Base-by-base conservation (phyloP, 2,329 filamentous ascomycete genomes). In the Talaromyces sp. region DNA sequence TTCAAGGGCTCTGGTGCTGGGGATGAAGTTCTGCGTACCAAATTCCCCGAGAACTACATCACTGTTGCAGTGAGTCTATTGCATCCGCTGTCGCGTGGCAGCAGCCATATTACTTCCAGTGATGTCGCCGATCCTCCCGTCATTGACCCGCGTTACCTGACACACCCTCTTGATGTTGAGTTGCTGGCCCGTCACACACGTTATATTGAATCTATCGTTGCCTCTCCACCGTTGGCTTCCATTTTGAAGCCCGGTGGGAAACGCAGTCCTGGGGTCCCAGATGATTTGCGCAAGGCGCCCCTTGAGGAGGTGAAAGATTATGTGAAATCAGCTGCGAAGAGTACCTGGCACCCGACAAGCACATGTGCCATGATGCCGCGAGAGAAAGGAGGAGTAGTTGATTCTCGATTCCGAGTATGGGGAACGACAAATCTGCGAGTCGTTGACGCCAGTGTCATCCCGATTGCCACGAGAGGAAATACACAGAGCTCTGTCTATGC, bases 121-220 rank as follows among this genome's bases (percentile, higher is more conserved):
- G 69, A 79, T 52, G 70, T 75, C 0, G 66, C 66, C 0, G 69
- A 64, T 1, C 65, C 73, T 14, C 79, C 80, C 0, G 51, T 63
- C 1, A 79, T 82, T 59, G 77, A 83, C 65, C 75, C 76, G 0
- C 72, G 71, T 9, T 80, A 79, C 42, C 69, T 82, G 18, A 72
- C 75, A 7, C 76, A 82, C 60, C 77, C 80, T 0, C 67, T 79
- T 2, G 80, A 82, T 60, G 60, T 76, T 4, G 73, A 80, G 47
- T 63, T 81, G 8, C 66, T 78, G 0, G 74, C 76, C 0, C 70
- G 52, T 7, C 72, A 75, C 40, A 62, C 73, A 5, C 69, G 73
- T 33, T 74, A 70, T 47, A 65, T 76, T 16, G 72, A 70, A 4
- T 73, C 63, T 12, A 68, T 74, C 57, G 73, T 67, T 55, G 67